phyloP scores from a whole-genome alignment of 805 yeast species.

The Brettanomyces naardenensis region DNA sequence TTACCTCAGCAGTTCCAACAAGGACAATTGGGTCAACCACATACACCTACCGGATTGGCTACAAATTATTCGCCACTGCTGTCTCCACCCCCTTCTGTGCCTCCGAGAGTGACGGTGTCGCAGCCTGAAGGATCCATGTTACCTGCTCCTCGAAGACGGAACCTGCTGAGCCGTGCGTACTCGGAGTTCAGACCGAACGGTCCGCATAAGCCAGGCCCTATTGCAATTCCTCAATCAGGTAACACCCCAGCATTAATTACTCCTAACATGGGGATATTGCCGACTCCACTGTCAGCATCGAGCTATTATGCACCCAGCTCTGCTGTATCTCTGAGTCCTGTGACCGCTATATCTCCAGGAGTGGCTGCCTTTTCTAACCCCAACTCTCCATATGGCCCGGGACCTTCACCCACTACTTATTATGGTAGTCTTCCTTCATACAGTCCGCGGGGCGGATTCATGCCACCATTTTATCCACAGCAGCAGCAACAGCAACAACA shows the following conservation, averaged over 20 bases:
- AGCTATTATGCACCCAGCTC: background rate
- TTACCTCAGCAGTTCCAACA: conserved; percentile 1
- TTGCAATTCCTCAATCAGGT: conserved; percentile 17
- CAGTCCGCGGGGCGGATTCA: background rate
- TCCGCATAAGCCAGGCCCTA: conserved; percentile 25
- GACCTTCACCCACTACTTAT: background rate
- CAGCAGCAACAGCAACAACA: background rate
- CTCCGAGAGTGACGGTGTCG: conserved; percentile 6
- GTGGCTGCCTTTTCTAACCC: conserved; percentile 4
- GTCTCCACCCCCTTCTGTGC: conserved; percentile 11
- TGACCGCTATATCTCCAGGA: background rate
- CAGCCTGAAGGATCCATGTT: conserved; percentile 18
- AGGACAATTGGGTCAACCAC: background rate
- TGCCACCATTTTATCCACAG: background rate
- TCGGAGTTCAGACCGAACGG: conserved; percentile 23
- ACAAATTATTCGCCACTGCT: background rate
- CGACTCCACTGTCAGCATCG: conserved; percentile 7
- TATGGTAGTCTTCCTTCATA: background rate
- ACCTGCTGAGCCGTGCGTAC: conserved; percentile 8
- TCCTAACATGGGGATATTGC: conserved; percentile 4
- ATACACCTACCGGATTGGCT: conserved; percentile 1
- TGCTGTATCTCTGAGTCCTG: conserved; percentile 1
- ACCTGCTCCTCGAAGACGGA: conserved; percentile 24
- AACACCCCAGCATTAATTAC: conserved; percentile 3
- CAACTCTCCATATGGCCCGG: conserved; percentile 5